These are phyloP conservation scores for Juncus effusus DNA, from an alignment of 176 grass and related monocot genomes.

Conservation along the genomic window DNA sequence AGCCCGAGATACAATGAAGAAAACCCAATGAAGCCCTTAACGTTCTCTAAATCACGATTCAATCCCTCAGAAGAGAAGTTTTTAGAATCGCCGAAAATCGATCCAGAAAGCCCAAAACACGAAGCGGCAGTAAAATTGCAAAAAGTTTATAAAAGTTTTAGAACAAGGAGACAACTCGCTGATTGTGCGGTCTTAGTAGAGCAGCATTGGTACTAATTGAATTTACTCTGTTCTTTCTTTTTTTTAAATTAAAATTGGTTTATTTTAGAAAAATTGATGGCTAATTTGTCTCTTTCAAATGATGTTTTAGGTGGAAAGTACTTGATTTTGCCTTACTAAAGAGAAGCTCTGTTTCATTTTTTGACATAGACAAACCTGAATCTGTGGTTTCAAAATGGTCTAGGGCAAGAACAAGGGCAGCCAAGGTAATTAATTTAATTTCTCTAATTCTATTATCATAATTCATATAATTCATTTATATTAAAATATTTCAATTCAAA, in stretches of 20 bases:
- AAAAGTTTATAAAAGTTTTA: slow-evolving; percentile 88
- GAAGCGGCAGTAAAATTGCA: slow-evolving; percentile 69
- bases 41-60: slow-evolving; percentile 34
- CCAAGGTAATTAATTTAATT: slow-evolving; percentile 47
- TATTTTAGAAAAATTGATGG: background rate
- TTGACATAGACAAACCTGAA: slow-evolving; percentile 63
- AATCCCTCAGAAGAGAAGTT: slow-evolving; percentile 29
- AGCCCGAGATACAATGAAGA: slow-evolving; percentile 39
- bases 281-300: slow-evolving; percentile 10
- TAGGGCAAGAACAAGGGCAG: slow-evolving; percentile 66
- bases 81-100: slow-evolving; percentile 33
- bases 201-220: slow-evolving; percentile 62
- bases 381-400: slow-evolving; percentile 76
- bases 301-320: slow-evolving; percentile 69
- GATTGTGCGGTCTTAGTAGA: slow-evolving; percentile 91
- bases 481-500: slow-evolving; percentile 10
- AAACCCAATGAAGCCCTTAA: slow-evolving; percentile 25
- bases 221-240: slow-evolving; percentile 11
- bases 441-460: background rate
- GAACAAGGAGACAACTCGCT: slow-evolving; percentile 74
- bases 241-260: slow-evolving; percentile 2
- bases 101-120: slow-evolving; percentile 50
- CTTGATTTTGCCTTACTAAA: slow-evolving; percentile 82
- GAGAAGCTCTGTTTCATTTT: slow-evolving; percentile 79
- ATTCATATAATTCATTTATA: background rate